A percentile compares a stretch with the other conserved stretches of the same genome.
These are phyloP conservation scores for Paramecium octaurelia DNA, from an alignment of 73 alveolate species.

Conservation along the genomic window DNA sequence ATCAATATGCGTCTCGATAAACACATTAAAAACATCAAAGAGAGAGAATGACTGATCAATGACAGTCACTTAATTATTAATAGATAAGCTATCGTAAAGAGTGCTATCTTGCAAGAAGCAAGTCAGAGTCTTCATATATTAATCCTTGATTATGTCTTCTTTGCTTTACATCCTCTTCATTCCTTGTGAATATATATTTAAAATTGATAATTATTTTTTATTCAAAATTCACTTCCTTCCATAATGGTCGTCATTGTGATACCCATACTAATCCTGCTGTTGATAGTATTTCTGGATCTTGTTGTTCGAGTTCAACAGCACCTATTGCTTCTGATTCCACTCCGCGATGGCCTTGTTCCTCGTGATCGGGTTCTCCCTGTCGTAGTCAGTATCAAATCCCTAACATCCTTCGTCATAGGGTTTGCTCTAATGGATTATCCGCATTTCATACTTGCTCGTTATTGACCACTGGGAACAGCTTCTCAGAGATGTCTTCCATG, in stretches of 20 bases:
- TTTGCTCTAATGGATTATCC: not conserved
- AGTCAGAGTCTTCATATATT: not conserved
- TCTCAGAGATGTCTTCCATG: conserved; percentile 12
- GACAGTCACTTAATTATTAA: conserved; percentile 38
- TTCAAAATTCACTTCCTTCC: not conserved
- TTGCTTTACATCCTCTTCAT: conserved; percentile 10
- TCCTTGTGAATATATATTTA: not conserved
- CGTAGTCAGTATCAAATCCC: conserved; percentile 61
- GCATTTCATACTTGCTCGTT: not conserved
- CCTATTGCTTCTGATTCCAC: not conserved
- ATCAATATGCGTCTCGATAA: conserved; percentile 33
- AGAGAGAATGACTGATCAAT: conserved; percentile 33
- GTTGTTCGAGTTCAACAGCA: not conserved
- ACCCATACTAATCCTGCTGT: not conserved
- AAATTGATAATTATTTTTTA: not conserved
- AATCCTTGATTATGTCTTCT: conserved; percentile 30
- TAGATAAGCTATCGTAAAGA: conserved; percentile 29
- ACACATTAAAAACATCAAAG: conserved; percentile 25
- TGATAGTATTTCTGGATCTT: not conserved
- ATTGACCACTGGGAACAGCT: not conserved
- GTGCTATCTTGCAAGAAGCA: not conserved
- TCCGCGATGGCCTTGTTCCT: conserved; percentile 19
- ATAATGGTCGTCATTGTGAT: not conserved
- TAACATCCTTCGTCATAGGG: conserved; percentile 46
- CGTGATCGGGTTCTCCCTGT: conserved; percentile 57